Evolutionary conservation across 2,329 filamentous ascomycete genomes (phyloP).

Genomic region (Cytospora piceae): DNA sequence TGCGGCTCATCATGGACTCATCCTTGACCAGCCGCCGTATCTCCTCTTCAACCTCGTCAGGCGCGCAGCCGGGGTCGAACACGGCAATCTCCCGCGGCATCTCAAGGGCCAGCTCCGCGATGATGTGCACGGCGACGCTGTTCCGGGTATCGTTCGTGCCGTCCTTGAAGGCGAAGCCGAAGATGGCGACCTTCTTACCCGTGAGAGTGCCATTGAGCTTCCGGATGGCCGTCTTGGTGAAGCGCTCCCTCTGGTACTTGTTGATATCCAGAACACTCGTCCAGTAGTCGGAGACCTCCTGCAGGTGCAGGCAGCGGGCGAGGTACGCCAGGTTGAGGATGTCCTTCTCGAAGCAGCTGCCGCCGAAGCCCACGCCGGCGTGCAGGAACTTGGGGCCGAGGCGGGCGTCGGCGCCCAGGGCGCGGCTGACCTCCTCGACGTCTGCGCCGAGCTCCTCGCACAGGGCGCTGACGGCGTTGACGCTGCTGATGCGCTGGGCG

Average conservation of each 20-base stretch:
- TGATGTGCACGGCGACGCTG: constrained; percentile 55
- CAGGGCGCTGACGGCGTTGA: constrained; percentile 65
- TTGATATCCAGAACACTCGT: constrained; percentile 61
- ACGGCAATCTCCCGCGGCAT: constrained; percentile 52
- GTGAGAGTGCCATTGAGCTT: constrained; percentile 57
- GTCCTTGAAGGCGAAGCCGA: constrained; percentile 67
- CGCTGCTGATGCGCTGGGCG: constrained; percentile 66
- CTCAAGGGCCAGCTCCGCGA: constrained; percentile 55
- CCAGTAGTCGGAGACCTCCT: constrained; percentile 65
- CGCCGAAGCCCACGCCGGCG: constrained; percentile 65
- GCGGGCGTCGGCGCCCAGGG: constrained; percentile 58
- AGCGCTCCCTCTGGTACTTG: constrained; percentile 59
- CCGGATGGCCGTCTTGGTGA: constrained; percentile 56
- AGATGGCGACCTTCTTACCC: constrained; percentile 59
- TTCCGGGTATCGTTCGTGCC: constrained; percentile 63
- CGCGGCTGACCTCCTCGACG: constrained; percentile 58
- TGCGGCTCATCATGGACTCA: constrained; percentile 35
- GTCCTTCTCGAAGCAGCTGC: constrained; percentile 67
- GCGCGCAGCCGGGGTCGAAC: constrained; percentile 52
- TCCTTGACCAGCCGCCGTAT: constrained; percentile 35
- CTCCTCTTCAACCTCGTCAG: constrained; percentile 41
- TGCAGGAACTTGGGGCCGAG: constrained; percentile 62
- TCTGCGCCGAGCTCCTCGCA: constrained; percentile 64
- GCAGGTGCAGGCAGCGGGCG: constrained; percentile 57
- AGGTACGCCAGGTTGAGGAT: constrained; percentile 62